Evolutionary conservation across 2,329 filamentous ascomycete species (phyloP).

Genomic region (Diaporthe capsici): DNA sequence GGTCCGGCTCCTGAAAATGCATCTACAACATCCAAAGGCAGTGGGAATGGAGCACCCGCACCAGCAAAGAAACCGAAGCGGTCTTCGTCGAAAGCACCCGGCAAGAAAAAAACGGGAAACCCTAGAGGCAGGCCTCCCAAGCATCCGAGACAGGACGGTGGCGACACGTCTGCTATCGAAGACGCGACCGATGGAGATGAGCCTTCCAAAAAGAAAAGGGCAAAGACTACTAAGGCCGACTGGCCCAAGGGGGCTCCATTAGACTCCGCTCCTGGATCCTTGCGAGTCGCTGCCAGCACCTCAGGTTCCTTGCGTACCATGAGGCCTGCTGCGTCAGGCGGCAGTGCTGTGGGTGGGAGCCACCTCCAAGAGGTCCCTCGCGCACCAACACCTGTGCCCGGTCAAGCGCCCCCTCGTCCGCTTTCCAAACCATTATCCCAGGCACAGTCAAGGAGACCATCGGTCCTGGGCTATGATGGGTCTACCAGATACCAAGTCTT

Average conservation of each 20-base stretch:
- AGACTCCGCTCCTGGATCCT: slow-evolving; percentile 80
- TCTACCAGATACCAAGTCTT: slow-evolving; percentile 47
- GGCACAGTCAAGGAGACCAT: slow-evolving; percentile 70
- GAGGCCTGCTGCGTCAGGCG: slow-evolving; percentile 73
- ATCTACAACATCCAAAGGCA: slow-evolving; percentile 43
- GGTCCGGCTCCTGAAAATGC: slow-evolving; percentile 42
- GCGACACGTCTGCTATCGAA: slow-evolving; percentile 83
- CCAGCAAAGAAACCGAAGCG: slow-evolving; percentile 61
- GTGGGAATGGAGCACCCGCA: slow-evolving; percentile 46
- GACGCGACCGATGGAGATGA: slow-evolving; percentile 74
- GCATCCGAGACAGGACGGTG: slow-evolving; percentile 62
- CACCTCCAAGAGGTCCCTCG: slow-evolving; percentile 81
- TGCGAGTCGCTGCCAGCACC: slow-evolving; percentile 92
- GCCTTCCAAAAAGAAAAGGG: slow-evolving; percentile 77
- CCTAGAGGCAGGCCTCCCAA: slow-evolving; percentile 71
- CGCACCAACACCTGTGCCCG: slow-evolving; percentile 82
- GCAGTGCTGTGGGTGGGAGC: slow-evolving; percentile 54
- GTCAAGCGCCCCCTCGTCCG: slow-evolving; percentile 51
- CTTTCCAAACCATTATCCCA: slow-evolving; percentile 49
- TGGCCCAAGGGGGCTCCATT: slow-evolving; percentile 70
- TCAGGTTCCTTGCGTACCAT: slow-evolving; percentile 89
- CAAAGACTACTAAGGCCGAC: slow-evolving; percentile 82
- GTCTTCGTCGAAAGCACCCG: slow-evolving; percentile 72
- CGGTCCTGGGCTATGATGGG: slow-evolving; percentile 56
- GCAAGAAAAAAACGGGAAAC: slow-evolving; percentile 64